These are phyloP conservation scores for Annona cherimola DNA, from an alignment of 164 flowering plant species.

Conservation along the genomic window DNA sequence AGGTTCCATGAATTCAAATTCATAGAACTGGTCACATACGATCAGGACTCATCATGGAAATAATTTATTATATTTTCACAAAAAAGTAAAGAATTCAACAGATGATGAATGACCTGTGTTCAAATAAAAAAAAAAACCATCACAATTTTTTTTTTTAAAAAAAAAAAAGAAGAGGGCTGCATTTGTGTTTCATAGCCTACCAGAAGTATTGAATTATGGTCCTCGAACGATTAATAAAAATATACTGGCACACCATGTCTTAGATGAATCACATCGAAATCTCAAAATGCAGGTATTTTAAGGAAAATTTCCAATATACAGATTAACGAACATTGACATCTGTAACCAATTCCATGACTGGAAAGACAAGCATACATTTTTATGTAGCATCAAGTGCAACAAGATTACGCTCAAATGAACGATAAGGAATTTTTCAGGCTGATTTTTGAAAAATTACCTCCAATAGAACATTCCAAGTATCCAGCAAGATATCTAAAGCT, in stretches of 20 bases:
- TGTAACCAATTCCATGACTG: background rate
- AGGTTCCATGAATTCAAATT: too few relatives aligned
- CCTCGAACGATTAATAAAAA: background rate
- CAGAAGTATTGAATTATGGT: background rate
- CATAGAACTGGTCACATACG: too few relatives aligned
- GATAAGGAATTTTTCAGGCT: background rate
- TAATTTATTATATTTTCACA: too few relatives aligned
- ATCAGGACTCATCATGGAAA: too few relatives aligned
- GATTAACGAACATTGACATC: background rate
- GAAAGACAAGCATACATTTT: background rate
- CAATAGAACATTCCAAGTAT: conserved; percentile 82
- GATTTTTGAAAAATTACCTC: conserved; percentile 30
- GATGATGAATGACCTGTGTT: too few relatives aligned
- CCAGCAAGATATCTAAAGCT: conserved; percentile 87
- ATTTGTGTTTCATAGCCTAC: too few relatives aligned
- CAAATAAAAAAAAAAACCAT: too few relatives aligned
- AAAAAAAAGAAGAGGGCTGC: too few relatives aligned
- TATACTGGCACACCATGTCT: background rate
- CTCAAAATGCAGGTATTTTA: background rate
- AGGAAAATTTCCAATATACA: background rate
- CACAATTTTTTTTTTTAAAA: too few relatives aligned
- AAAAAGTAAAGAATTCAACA: too few relatives aligned
- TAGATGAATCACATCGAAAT: conserved; percentile 1
- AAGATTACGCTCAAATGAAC: background rate
- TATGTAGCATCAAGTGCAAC: too few relatives aligned